These are phyloP conservation scores for Trichophyton verrucosum DNA, from an alignment of 2,329 filamentous ascomycete genomes.

Conservation along the genomic window DNA sequence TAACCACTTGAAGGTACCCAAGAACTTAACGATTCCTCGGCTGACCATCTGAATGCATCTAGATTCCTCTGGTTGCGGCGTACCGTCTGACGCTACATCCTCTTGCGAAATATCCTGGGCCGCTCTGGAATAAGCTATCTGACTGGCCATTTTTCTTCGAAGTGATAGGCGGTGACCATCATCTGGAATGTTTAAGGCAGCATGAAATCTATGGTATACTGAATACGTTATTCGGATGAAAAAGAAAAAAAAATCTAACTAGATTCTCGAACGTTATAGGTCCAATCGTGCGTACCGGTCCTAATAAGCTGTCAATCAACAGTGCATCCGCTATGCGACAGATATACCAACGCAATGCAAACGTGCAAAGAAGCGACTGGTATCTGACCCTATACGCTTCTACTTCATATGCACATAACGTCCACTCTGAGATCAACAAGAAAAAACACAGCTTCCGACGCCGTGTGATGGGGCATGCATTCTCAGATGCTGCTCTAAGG, in stretches of 20 bases:
- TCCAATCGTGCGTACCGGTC: constrained; percentile 63
- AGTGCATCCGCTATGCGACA: constrained; percentile 53
- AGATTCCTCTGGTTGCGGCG: not conserved
- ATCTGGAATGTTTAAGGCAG: constrained; percentile 10
- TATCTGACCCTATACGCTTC: constrained; percentile 30
- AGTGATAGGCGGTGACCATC: constrained; percentile 10
- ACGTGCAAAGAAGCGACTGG: constrained; percentile 19
- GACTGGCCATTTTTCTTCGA: constrained; percentile 7
- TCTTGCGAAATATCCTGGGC: constrained; percentile 14
- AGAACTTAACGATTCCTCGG: not conserved
- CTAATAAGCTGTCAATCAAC: constrained; percentile 68
- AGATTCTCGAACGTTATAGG: constrained; percentile 3
- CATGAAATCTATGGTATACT: constrained; percentile 25
- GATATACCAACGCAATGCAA: constrained; percentile 28
- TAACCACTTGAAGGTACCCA: not conserved
- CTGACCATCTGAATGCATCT: not conserved
- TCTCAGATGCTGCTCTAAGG: constrained; percentile 18
- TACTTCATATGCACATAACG: constrained; percentile 7
- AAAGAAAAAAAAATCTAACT: not conserved
- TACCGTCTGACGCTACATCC: constrained; percentile 14
- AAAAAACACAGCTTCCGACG: constrained; percentile 15
- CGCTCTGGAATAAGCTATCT: constrained; percentile 9
- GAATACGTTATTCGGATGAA: not conserved
- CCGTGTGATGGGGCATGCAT: constrained; percentile 18
- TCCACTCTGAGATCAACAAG: constrained; percentile 13